Conservation (phyloP, 2,329 filamentous ascomycete species). For the Ophidiomyces ophidiicola region DNA sequence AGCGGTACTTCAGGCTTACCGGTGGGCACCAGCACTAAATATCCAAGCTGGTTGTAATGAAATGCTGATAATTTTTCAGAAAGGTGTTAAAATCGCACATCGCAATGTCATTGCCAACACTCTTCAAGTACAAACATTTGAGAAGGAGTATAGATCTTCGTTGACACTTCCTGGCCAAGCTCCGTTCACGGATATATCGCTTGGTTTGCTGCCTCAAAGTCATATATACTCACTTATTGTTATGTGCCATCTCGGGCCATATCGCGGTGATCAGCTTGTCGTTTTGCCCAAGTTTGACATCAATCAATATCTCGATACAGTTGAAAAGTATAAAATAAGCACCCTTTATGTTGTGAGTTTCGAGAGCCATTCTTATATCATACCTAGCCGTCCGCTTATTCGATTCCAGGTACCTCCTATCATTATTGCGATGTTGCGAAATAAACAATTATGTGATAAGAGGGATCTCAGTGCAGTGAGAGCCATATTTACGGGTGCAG, state of each 20-base stretch:
- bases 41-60: background rate
- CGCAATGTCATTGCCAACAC: slow-evolving; percentile 66
- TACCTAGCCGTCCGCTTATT: background rate
- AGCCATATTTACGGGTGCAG: slow-evolving; percentile 60
- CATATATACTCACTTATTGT: slow-evolving; percentile 72
- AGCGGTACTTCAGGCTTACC: slow-evolving; percentile 69
- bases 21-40: slow-evolving; percentile 35
- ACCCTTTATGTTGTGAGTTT: slow-evolving; percentile 51
- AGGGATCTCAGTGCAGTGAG: slow-evolving; percentile 60
- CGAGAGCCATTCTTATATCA: slow-evolving; percentile 1
- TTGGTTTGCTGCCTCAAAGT: slow-evolving; percentile 66
- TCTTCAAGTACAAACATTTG: slow-evolving; percentile 47
- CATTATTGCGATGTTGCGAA: slow-evolving; percentile 62
- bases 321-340: slow-evolving; percentile 57
- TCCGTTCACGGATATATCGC: slow-evolving; percentile 43
- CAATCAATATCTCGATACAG: slow-evolving; percentile 47
- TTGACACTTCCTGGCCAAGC: slow-evolving; percentile 24
- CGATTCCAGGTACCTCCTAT: slow-evolving; percentile 58
- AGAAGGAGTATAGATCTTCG: slow-evolving; percentile 28
- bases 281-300: slow-evolving; percentile 65
- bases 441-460: slow-evolving; percentile 46
- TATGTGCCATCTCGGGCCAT: slow-evolving; percentile 52
- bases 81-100: slow-evolving; percentile 77
- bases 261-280: slow-evolving; percentile 60
- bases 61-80: slow-evolving; percentile 35